Percentiles rank a stretch among this genome's conserved stretches.
phyloP scores from a whole-genome alignment of 2,329 filamentous ascomycete genomes.

The Thelonectria olida region DNA sequence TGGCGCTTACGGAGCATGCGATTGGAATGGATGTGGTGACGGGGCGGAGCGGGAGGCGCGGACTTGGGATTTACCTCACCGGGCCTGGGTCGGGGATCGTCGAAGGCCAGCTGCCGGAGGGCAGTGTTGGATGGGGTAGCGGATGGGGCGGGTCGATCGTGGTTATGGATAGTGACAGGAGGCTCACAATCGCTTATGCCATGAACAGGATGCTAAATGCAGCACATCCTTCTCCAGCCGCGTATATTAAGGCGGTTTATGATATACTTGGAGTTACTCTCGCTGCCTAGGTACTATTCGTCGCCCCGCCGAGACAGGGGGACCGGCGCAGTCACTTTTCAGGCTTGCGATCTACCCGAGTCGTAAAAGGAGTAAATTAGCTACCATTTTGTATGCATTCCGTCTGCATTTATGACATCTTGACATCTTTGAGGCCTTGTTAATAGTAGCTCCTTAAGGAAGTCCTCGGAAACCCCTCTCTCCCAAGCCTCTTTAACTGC shows the following conservation, averaged over 20 bases:
- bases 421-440: not conserved
- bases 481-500: constrained; percentile 1
- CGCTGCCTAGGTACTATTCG: not conserved
- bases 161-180: constrained; percentile 53
- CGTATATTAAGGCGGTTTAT: not conserved
- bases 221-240: too few relatives aligned
- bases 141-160: constrained; percentile 56
- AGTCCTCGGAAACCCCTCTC: not conserved
- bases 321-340: not conserved
- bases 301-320: not conserved
- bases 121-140: constrained; percentile 50
- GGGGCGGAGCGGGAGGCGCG: too few relatives aligned
- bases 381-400: constrained; percentile 1
- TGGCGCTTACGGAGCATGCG: too few relatives aligned
- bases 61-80: too few relatives aligned
- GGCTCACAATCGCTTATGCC: constrained; percentile 53
- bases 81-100: too few relatives aligned
- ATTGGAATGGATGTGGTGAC: too few relatives aligned
- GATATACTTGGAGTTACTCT: not conserved
- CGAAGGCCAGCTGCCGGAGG: constrained; percentile 39
- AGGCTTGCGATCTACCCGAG: not conserved
- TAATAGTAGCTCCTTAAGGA: not conserved
- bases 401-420: not conserved
- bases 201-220: constrained; percentile 55
- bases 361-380: not conserved